Evolutionary conservation across 768 basidiomycete species (phyloP), one percentile per base, ranked within the genome.

Genomic region (Tulasnella sp.): DNA sequence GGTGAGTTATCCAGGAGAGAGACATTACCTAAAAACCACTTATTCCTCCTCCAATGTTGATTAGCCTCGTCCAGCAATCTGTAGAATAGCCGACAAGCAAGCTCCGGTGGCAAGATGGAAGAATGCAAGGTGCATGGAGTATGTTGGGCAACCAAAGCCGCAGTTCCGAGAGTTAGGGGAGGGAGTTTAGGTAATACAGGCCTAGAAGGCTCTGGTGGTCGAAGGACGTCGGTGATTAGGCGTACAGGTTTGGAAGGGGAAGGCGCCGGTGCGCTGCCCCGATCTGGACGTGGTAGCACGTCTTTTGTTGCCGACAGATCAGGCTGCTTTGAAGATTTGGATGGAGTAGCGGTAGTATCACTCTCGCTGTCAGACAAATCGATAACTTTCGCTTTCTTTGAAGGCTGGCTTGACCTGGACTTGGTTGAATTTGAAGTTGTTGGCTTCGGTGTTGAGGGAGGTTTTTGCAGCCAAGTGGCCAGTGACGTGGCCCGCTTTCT

Each of bases 11-110:
- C 34, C 14, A 29, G 36, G 5, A 69, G 31, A 1, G 36, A 69
- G 15, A 38, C 54, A 45, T 68, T 64, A 68, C 67, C 91, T 25
- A 94, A 85, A 90, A 90, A 94, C 93, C 93, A 94, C 79, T 89
- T 91, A 78, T 91, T 93, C 71, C 88, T 85, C 78, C 87, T 83
- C 93, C 93, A 94, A 9, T 58, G 71, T 38, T 82, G 79, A 52
- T 83, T 85, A 25, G 92, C 89, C 19, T 85, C 83, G 69, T 89
- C 85, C 17, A 91, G 77, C 91, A 94, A 90, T 0, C 85, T 86
- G 78, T 93, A 90, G 82, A 92, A 94, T 29, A 94, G 84, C 71
- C 85, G 85, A 81, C 88, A 93, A 0, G 93, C 93, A 22, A 94
- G 87, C 68, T 93, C 90, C 2, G 89, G 86, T 9, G 93, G 91